phyloP scores from a whole-genome alignment of 2,329 filamentous ascomycete species.

The Biscogniauxia sp. region DNA sequence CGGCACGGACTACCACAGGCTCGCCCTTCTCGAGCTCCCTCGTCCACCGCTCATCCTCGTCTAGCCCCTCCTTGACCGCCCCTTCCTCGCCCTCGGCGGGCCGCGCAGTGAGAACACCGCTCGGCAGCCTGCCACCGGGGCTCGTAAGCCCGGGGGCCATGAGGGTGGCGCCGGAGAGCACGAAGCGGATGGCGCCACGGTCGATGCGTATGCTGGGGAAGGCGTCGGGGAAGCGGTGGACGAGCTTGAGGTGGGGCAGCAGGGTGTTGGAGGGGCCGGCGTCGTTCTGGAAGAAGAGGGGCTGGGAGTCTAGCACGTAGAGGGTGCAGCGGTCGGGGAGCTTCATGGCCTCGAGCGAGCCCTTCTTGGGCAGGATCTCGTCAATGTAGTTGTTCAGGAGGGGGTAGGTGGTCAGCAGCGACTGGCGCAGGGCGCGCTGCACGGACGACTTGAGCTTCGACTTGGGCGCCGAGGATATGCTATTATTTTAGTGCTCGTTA shows the following conservation, averaged over 20 bases:
- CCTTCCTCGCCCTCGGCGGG: conserved; percentile 33
- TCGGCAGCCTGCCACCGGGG: conserved; percentile 76
- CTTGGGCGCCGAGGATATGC: conserved; percentile 74
- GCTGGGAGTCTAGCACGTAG: conserved; percentile 74
- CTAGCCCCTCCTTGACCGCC: conserved; percentile 19
- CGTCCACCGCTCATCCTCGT: conserved; percentile 49
- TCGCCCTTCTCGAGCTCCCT: conserved; percentile 74
- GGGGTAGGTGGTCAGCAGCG: conserved; percentile 81
- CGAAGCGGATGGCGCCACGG: conserved; percentile 93
- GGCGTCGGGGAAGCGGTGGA: conserved; percentile 83
- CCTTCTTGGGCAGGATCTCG: conserved; percentile 92
- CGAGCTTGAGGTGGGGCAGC: conserved; percentile 82
- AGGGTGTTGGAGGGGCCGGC: conserved; percentile 55
- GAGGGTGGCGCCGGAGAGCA: conserved; percentile 86
- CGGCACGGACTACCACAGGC: conserved; percentile 84
- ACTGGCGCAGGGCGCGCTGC: conserved; percentile 80
- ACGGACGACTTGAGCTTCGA: conserved; percentile 97
- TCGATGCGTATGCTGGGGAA: conserved; percentile 89
- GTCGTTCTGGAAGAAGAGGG: conserved; percentile 89
- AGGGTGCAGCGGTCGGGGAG: conserved; percentile 87
- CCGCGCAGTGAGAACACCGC: conserved; percentile 9
- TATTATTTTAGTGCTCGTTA: conserved; percentile 34
- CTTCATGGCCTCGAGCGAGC: conserved; percentile 86
- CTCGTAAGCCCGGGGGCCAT: conserved; percentile 95
- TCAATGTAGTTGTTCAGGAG: conserved; percentile 85